Percentiles rank a stretch among this genome's conserved stretches.
These are phyloP conservation scores for Marasmius oreades DNA, from an alignment of 1,284 basidiomycete genomes.

Conservation along the genomic window DNA sequence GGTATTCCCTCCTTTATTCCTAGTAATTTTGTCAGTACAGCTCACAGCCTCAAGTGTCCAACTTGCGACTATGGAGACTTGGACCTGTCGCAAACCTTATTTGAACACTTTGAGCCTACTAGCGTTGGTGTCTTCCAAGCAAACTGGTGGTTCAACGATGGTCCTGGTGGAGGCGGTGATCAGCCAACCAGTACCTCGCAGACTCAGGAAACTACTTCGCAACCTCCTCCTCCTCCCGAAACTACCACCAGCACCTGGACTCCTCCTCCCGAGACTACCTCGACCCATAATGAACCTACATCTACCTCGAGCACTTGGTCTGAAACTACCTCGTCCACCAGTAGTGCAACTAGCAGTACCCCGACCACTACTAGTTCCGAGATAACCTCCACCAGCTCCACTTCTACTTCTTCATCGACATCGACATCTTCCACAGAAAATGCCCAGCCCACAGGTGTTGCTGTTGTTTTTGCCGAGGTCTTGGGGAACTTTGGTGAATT, in stretches of 20 bases:
- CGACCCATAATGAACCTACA: constrained; percentile 17
- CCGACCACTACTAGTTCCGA: constrained; percentile 16
- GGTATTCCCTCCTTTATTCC: constrained; percentile 31
- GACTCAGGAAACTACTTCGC: constrained; percentile 7
- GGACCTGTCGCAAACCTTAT: constrained; percentile 77
- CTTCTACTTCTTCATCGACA: constrained; percentile 1
- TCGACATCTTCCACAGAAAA: neutral
- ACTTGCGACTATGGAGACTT: constrained; percentile 71
- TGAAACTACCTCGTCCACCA: constrained; percentile 2
- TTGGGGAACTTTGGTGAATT: neutral
- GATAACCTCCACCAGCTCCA: constrained; percentile 13
- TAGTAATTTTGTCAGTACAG: neutral
- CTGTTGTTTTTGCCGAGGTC: constrained; percentile 12
- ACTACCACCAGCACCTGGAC: constrained; percentile 18
- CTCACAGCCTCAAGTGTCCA: constrained; percentile 47
- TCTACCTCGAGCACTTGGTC: constrained; percentile 14
- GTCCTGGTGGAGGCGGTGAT: constrained; percentile 18
- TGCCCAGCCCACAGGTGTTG: neutral
- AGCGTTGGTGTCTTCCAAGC: constrained; percentile 53
- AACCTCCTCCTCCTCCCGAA: constrained; percentile 16
- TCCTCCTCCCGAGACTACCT: constrained; percentile 21
- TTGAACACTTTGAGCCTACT: constrained; percentile 53
- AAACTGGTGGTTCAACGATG: constrained; percentile 50
- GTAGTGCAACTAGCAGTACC: constrained; percentile 18
- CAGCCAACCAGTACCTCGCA: constrained; percentile 9